Base-by-base conservation (phyloP, 2,329 filamentous ascomycete genomes). In the Fusarium nelsonii region DNA sequence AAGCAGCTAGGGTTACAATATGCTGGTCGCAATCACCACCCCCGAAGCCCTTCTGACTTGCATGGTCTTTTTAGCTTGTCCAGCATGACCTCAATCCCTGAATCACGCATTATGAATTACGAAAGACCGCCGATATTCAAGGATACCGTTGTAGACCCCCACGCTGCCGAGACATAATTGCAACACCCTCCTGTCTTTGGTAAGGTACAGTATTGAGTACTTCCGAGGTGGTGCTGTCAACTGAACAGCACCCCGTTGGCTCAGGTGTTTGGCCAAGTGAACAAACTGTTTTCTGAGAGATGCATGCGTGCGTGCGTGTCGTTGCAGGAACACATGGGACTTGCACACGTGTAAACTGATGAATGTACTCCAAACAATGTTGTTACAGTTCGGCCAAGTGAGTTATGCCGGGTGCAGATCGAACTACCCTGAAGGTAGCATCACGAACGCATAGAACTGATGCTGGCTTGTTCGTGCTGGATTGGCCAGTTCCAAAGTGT, bases 1-100 rank as follows among this genome's bases (percentile, higher is more conserved):
- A 51, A 51, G 33, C 23, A 39, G 26, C 48, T n/a, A 51, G 34
- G 33, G 43, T 40, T 43, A 48, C 48, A 43, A 23, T 61, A 16
- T 37, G 28, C 34, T 45, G 46, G 59, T 65, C 33, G 36, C 41
- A 65, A 44, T 46, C 36, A 65, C 36, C 61, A 70, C 64, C 49
- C 69, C 71, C 52, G 41, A 58, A 72, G 63, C 58, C 60, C 58
- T 73, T 72, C 69, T 73, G 69, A 73, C 71, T 72, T 73, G 71
- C 71, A 73, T 73, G 66, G 71, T 54, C 64, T 70, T 65, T 30
- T 34, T 60, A 60, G 61, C 34, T 36, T 54, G 62, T 37, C 39
- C 45, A 41, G 66, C 67, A 69, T 70, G 63, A 63, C 60, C 63
- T 62, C 43, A 64, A 63, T 72, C 63, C 65, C 69, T 73, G 69